Percentiles rank a stretch among this genome's conserved stretches.
Evolutionary conservation across 805 yeast species (phyloP).

Genomic region (Tetrapisispora iriomotensis): DNA sequence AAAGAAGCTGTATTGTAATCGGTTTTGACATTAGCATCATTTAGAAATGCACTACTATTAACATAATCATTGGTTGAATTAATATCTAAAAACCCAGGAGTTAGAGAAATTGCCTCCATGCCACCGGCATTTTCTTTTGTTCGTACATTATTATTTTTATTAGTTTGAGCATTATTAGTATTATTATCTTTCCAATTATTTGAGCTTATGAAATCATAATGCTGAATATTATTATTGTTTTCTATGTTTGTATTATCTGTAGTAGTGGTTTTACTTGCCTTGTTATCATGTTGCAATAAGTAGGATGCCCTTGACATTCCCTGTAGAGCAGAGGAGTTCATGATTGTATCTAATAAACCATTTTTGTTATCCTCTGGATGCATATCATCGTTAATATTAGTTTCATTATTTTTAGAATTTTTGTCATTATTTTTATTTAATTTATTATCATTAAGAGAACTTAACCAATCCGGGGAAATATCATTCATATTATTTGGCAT

Average conservation of each 20-base stretch:
- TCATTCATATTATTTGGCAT: too few species aligned
- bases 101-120: constrained; percentile 33
- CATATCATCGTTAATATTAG: constrained; percentile 7
- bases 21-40: background rate
- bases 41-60: background rate
- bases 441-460: background rate
- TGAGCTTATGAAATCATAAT: constrained; percentile 4
- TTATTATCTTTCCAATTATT: background rate
- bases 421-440: background rate
- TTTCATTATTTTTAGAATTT: constrained; percentile 9
- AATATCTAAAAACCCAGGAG: constrained; percentile 33
- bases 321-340: constrained; percentile 22
- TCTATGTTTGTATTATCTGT: background rate
- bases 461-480: constrained; percentile 5
- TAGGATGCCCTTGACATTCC: constrained; percentile 14
- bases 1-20: background rate
- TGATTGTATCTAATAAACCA: constrained; percentile 35
- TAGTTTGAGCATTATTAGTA: constrained; percentile 3
- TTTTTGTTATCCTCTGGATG: background rate
- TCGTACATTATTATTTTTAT: constrained; percentile 5
- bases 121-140: constrained; percentile 19
- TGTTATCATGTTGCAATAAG: constrained; percentile 12
- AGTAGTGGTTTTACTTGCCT: background rate
- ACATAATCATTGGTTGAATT: background rate
- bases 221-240: constrained; percentile 4